phyloP scores from a whole-genome alignment of 2,329 filamentous ascomycete genomes.

The Diaporthe sp. region DNA sequence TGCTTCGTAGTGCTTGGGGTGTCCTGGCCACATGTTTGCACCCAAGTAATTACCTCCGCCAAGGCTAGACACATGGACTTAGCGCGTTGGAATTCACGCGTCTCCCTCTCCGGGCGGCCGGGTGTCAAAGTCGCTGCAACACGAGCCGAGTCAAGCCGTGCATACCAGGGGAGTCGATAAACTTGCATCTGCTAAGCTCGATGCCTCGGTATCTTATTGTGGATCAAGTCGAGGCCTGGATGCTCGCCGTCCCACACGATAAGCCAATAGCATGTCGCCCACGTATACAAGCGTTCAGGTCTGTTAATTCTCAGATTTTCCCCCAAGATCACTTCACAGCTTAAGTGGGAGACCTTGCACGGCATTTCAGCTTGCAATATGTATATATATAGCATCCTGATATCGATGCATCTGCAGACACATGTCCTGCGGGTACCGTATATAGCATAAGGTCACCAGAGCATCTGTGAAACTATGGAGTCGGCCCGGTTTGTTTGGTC shows the following conservation, averaged over 20 bases:
- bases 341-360: neutral
- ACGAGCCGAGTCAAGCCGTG: neutral
- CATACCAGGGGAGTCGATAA: neutral
- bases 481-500: conserved; percentile 8
- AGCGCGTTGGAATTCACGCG: too few species aligned
- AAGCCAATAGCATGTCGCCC: neutral
- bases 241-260: neutral
- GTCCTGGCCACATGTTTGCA: too few species aligned
- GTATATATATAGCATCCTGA: neutral
- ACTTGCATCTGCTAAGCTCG: neutral
- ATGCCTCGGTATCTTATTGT: neutral
- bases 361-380: neutral
- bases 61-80: neutral
- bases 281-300: neutral
- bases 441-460: neutral
- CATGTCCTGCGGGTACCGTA: too few species aligned
- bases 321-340: neutral
- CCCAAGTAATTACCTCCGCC: too few species aligned
- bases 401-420: too few species aligned
- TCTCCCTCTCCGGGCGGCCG: neutral
- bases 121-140: neutral
- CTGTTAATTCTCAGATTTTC: neutral
- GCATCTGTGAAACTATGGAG: conserved; percentile 12
- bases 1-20: too few species aligned
- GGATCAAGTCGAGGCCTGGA: neutral